Conservation (phyloP, 441 rosid species). For the Bruguiera hainesii region DNA sequence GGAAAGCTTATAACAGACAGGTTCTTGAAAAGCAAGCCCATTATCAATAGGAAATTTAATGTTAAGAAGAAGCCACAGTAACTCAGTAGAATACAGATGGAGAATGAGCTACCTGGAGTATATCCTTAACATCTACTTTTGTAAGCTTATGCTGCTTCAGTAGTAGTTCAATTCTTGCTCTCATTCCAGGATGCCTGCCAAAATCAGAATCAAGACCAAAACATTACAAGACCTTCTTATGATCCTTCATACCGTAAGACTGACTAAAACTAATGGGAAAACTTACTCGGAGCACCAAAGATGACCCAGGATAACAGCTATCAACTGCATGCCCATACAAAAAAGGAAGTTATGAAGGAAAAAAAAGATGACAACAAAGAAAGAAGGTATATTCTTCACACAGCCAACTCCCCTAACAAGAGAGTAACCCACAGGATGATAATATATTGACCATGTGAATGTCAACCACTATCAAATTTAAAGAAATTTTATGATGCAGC, state of each 20-base stretch:
- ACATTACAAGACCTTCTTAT: slow-evolving; percentile 10
- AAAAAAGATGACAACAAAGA: too few species aligned
- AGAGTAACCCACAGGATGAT: too few species aligned
- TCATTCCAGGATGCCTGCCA: slow-evolving; percentile 69
- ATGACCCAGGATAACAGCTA: slow-evolving; percentile 84
- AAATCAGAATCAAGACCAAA: neutral
- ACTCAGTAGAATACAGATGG: slow-evolving; percentile 11
- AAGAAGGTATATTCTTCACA: too few species aligned
- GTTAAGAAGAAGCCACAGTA: neutral
- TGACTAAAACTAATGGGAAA: slow-evolving; percentile 1
- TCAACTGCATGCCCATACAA: slow-evolving; percentile 53
- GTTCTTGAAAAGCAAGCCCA: neutral
- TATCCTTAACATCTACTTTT: slow-evolving; percentile 64
- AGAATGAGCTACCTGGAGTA: slow-evolving; percentile 65
- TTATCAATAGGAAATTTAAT: neutral
- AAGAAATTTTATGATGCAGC: too few species aligned
- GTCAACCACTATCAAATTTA: too few species aligned
- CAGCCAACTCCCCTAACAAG: too few species aligned
- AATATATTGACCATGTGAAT: too few species aligned
- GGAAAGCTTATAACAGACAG: neutral
- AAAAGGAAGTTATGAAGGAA: slow-evolving; percentile 3
- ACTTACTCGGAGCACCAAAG: slow-evolving; percentile 98
- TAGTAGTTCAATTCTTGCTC: slow-evolving; percentile 80
- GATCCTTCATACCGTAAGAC: slow-evolving; percentile 2
- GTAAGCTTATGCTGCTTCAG: slow-evolving; percentile 90